Conservation (phyloP, 2,329 filamentous ascomycete species). For the Claviceps humidiphila region DNA sequence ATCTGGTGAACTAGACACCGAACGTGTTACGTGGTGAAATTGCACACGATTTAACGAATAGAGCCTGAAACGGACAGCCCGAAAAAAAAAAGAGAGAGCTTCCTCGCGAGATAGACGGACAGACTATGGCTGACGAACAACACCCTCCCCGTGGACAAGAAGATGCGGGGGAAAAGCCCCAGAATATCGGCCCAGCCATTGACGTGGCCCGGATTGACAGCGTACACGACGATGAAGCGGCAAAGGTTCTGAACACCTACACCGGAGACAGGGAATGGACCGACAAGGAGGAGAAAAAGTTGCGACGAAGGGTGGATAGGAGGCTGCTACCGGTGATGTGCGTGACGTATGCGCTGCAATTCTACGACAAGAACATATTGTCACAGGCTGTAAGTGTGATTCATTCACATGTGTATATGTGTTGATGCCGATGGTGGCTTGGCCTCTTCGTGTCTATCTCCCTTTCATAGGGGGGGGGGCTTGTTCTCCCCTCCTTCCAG, state of each 20-base stretch:
- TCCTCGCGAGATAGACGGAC: not conserved
- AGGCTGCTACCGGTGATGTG: conserved; percentile 21
- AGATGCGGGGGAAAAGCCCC: not conserved
- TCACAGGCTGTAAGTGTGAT: conserved; percentile 4
- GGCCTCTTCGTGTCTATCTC: too few species aligned
- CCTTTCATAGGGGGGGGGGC: too few species aligned
- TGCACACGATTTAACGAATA: too few species aligned
- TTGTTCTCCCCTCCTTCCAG: not conserved
- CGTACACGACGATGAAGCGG: not conserved
- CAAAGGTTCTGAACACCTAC: not conserved
- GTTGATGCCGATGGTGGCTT: too few species aligned
- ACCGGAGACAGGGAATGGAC: not conserved
- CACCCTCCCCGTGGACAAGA: not conserved
- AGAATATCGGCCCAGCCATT: not conserved
- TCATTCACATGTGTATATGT: not conserved
- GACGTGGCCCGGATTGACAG: not conserved
- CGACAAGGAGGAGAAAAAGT: not conserved
- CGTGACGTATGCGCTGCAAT: conserved; percentile 7
- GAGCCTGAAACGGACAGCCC: too few species aligned
- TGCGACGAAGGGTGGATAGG: not conserved
- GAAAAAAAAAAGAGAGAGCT: too few species aligned
- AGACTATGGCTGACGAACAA: not conserved
- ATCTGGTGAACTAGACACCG: too few species aligned
- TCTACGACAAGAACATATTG: conserved; percentile 8
- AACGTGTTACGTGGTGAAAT: too few species aligned